phyloP scores from a whole-genome alignment of 2,329 filamentous ascomycete species.

The Ceratocystis papillata region DNA sequence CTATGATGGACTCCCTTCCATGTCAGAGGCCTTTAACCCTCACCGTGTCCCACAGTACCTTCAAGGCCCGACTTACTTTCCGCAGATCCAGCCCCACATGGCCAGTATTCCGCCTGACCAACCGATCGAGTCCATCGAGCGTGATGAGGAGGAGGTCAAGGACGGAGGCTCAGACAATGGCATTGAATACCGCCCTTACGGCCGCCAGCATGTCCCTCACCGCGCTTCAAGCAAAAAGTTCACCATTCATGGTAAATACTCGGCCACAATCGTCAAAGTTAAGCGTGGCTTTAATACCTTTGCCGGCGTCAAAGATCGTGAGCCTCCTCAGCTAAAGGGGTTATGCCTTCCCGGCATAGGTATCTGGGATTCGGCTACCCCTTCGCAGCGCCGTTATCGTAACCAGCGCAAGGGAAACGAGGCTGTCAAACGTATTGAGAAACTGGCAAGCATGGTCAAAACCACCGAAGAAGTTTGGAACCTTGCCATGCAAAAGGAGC shows the following conservation, averaged over 20 bases:
- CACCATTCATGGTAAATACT: conserved; percentile 17
- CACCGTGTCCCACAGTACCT: conserved; percentile 4
- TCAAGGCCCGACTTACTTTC: background rate
- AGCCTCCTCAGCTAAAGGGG: conserved; percentile 47
- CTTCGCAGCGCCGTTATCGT: conserved; percentile 59
- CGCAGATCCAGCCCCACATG: background rate
- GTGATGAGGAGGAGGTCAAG: background rate
- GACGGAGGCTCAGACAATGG: background rate
- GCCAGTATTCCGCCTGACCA: background rate
- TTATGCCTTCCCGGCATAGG: conserved; percentile 68
- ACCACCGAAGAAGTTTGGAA: conserved; percentile 56
- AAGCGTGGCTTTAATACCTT: conserved; percentile 18
- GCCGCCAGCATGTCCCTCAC: background rate
- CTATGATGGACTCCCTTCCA: conserved; percentile 7
- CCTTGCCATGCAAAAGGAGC: conserved; percentile 40
- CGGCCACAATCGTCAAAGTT: conserved; percentile 22
- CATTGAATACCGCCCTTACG: conserved; percentile 19
- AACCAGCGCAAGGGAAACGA: conserved; percentile 70
- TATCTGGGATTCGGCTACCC: conserved; percentile 68
- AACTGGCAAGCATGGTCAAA: conserved; percentile 52
- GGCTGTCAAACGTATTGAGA: conserved; percentile 55
- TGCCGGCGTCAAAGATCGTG: conserved; percentile 17
- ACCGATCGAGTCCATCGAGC: conserved; percentile 4
- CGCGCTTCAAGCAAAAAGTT: conserved; percentile 9
- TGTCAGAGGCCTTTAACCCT: conserved; percentile 3